A percentile compares a stretch with the other conserved stretches of the same genome.
These are phyloP conservation scores for Platismatia glauca DNA, from an alignment of 495 filamentous ascomycete genomes.

Conservation along the genomic window DNA sequence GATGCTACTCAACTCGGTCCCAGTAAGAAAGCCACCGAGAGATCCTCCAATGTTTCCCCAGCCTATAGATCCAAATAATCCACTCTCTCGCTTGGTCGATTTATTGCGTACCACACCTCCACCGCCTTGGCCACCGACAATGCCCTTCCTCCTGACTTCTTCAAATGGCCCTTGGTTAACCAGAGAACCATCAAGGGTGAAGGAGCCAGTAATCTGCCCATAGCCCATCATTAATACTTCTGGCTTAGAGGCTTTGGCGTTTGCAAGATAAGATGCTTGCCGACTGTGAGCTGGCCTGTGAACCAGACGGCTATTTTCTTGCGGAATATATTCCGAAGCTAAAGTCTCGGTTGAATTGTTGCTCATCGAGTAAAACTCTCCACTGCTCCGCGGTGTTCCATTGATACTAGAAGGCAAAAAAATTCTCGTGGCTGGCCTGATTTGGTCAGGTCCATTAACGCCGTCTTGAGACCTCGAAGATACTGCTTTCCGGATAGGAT, in stretches of 20 bases:
- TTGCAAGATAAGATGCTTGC: constrained; percentile 50
- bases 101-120: constrained; percentile 76
- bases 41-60: constrained; percentile 87
- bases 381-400: constrained; percentile 72
- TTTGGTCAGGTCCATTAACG: constrained; percentile 35
- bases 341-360: constrained; percentile 91
- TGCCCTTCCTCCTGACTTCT: constrained; percentile 88
- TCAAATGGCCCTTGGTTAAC: constrained; percentile 87
- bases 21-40: constrained; percentile 74
- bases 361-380: constrained; percentile 87
- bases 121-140: constrained; percentile 72
- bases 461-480: constrained; percentile 7
- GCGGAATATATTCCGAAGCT: constrained; percentile 78
- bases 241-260: constrained; percentile 37
- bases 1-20: constrained; percentile 79
- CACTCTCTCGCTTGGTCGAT: constrained; percentile 63
- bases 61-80: constrained; percentile 74
- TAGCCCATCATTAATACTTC: constrained; percentile 97
- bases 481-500: constrained; percentile 5
- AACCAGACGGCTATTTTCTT: constrained; percentile 43
- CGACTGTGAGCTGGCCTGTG: constrained; percentile 48
- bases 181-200: constrained; percentile 83
- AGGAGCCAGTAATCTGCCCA: constrained; percentile 86
- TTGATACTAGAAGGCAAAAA: constrained; percentile 61
- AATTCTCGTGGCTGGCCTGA: constrained; percentile 57